Conservation (phyloP, 2,329 filamentous ascomycete species). For the Biscogniauxia sp. region DNA sequence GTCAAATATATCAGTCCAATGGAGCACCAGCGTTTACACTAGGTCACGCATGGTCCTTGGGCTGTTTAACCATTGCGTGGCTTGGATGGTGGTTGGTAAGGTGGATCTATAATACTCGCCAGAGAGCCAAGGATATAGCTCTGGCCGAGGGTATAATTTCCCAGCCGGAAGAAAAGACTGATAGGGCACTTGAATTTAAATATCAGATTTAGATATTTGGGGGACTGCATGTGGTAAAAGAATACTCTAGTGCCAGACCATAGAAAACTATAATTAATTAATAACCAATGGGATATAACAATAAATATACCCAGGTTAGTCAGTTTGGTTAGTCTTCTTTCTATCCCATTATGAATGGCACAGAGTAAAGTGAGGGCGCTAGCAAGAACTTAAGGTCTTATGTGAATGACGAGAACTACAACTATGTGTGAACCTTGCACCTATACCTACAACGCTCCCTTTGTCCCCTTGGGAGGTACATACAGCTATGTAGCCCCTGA, state of each 20-base stretch:
- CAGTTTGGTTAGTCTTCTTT: too few species aligned
- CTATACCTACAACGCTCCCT: too few species aligned
- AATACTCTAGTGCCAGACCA: background rate
- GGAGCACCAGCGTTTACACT: constrained; percentile 24
- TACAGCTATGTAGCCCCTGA: too few species aligned
- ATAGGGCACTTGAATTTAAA: constrained; percentile 50
- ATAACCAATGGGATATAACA: too few species aligned
- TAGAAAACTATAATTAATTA: too few species aligned
- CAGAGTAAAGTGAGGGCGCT: too few species aligned
- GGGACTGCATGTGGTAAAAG: background rate
- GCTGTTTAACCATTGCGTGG: constrained; percentile 36
- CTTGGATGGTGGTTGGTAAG: constrained; percentile 37
- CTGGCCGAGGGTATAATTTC: constrained; percentile 41
- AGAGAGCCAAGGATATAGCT: constrained; percentile 30
- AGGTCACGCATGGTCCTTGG: constrained; percentile 37
- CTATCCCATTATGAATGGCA: too few species aligned
- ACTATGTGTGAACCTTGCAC: too few species aligned
- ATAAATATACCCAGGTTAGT: too few species aligned
- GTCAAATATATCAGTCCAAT: constrained; percentile 29
- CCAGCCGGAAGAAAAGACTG: constrained; percentile 44
- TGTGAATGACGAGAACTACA: too few species aligned
- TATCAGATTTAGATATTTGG: constrained; percentile 38
- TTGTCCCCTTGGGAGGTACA: too few species aligned
- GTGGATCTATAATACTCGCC: constrained; percentile 32
- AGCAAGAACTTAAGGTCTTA: too few species aligned